These are phyloP conservation scores for Andrographis paniculata DNA, from an alignment of 305 asterid genomes.

Conservation along the genomic window DNA sequence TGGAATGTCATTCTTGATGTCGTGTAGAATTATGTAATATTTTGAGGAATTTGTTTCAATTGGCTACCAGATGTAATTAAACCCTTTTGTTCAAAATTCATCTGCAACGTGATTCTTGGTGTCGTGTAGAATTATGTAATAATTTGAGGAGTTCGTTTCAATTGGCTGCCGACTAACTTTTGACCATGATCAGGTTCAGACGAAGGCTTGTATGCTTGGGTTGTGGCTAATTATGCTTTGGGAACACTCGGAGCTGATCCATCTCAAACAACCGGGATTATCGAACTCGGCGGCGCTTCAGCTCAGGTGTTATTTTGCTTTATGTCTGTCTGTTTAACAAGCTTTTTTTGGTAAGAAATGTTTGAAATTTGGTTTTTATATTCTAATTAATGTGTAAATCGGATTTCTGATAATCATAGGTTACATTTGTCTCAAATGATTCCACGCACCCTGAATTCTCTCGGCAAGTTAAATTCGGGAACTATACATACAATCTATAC, in stretches of 20 bases:
- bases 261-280: conserved; percentile 73
- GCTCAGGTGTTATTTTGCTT: conserved; percentile 51
- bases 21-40: too few relatives aligned
- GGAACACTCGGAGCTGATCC: conserved; percentile 92
- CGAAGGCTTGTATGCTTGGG: conserved; percentile 95
- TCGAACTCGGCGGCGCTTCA: conserved; percentile 99
- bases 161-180: not conserved
- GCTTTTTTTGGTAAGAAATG: too few relatives aligned
- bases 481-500: conserved; percentile 65
- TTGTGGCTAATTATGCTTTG: conserved; percentile 91
- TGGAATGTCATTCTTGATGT: not conserved
- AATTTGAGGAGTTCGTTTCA: not conserved
- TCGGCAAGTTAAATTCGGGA: conserved; percentile 50
- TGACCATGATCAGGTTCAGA: conserved; percentile 61
- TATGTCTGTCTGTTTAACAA: too few relatives aligned
- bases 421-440: conserved; percentile 74
- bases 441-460: conserved; percentile 63
- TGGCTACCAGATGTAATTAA: not conserved
- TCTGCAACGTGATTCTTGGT: too few relatives aligned
- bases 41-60: too few relatives aligned
- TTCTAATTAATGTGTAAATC: conserved; percentile 15
- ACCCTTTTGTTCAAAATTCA: too few relatives aligned
- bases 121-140: too few relatives aligned
- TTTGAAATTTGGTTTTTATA: not conserved
- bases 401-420: conserved; percentile 37